A percentile compares a stretch with the other conserved stretches of the same genome.
Conservation (phyloP, 331 rosid genomes). For the Pyracantha coccinea region DNA sequence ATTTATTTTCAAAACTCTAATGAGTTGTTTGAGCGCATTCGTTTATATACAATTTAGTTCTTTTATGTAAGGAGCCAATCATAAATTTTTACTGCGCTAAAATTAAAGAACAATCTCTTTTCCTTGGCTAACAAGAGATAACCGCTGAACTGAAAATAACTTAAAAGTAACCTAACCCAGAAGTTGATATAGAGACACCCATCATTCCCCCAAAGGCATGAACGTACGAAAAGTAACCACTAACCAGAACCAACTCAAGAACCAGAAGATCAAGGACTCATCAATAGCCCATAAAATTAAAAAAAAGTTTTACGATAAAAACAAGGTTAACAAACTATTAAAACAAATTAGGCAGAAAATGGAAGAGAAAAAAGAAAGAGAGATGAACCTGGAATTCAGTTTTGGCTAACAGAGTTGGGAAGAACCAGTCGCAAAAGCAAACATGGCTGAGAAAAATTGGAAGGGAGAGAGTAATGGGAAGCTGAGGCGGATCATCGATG, state of each 20-base stretch:
- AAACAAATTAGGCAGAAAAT: not conserved
- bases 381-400: conserved; percentile 2
- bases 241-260: not conserved
- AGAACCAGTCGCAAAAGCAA: not conserved
- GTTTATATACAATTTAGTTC: too few relatives aligned
- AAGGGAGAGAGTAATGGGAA: not conserved
- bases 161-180: too few relatives aligned
- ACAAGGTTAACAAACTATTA: not conserved
- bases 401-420: not conserved
- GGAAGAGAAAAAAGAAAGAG: not conserved
- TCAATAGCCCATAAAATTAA: not conserved
- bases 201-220: too few relatives aligned
- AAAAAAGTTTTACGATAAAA: too few relatives aligned
- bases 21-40: too few relatives aligned
- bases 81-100: too few relatives aligned
- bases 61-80: too few relatives aligned
- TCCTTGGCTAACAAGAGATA: too few relatives aligned
- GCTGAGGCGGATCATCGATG: not conserved
- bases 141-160: too few relatives aligned
- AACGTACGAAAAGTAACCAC: not conserved
- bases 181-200: too few relatives aligned
- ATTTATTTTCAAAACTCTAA: too few relatives aligned
- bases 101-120: too few relatives aligned
- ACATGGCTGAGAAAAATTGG: not conserved
- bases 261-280: not conserved